Evolutionary conservation across 2,329 filamentous ascomycete genomes (phyloP).

Genomic region (Neopestalotiopsis sp.): DNA sequence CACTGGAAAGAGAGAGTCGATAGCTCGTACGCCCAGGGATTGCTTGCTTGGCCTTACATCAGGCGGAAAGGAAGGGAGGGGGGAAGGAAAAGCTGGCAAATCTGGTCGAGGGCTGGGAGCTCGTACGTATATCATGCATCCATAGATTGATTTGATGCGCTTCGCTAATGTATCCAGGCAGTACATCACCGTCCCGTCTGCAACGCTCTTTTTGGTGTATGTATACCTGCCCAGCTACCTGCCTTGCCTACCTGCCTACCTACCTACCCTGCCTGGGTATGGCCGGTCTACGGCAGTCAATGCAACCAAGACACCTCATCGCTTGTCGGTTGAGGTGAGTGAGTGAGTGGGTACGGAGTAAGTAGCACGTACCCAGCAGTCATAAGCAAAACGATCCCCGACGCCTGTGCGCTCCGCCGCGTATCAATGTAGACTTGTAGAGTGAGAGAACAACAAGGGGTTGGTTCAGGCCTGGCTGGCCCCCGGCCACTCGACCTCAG

Average conservation of each 20-base stretch:
- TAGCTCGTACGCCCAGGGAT: slow-evolving; percentile 23
- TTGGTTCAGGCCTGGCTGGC: slow-evolving; percentile 26
- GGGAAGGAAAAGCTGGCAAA: slow-evolving; percentile 27
- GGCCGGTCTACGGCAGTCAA: slow-evolving; percentile 10
- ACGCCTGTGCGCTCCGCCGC: slow-evolving; percentile 28
- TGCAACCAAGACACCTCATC: background rate
- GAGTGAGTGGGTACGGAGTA: slow-evolving; percentile 30
- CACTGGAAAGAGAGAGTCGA: slow-evolving; percentile 16
- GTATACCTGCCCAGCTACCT: background rate
- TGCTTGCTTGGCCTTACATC: slow-evolving; percentile 12
- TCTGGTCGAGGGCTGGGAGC: slow-evolving; percentile 28
- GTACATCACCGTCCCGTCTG: background rate
- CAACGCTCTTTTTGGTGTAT: slow-evolving; percentile 2
- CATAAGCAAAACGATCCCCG: slow-evolving; percentile 33
- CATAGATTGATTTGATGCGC: slow-evolving; percentile 20
- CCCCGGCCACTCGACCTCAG: slow-evolving; percentile 7
- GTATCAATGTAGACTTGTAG: slow-evolving; percentile 24
- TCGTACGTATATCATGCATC: slow-evolving; percentile 31
- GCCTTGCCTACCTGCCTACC: background rate
- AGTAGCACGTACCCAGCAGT: slow-evolving; percentile 26
- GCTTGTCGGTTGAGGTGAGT: slow-evolving; percentile 20
- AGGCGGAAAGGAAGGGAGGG: slow-evolving; percentile 29
- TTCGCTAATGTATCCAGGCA: background rate
- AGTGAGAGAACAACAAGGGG: slow-evolving; percentile 22
- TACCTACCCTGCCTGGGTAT: background rate